Base-by-base conservation (phyloP, 176 grass and related monocot genomes). In the Triticum dicoccoides region DNA sequence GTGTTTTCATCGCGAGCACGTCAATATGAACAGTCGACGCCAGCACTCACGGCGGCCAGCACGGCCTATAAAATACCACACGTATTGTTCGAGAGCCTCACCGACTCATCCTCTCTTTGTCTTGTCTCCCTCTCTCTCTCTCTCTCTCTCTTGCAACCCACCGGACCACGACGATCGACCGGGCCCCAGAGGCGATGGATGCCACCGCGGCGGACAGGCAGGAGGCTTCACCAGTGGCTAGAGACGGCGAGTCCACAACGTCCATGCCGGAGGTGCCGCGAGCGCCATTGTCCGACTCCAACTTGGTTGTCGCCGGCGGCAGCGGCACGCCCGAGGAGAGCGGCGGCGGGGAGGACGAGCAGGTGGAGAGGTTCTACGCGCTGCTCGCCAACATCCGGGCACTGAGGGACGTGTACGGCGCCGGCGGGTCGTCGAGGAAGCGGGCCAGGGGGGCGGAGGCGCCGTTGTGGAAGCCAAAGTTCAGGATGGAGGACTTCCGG, bases 291-390 rank as follows among this genome's bases (percentile, higher is more conserved):
- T 45, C 82, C 35, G 37, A 21, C 4, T 45, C 82, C 35, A 21
- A 21, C 4, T 4, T 6, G 59, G 9, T 15, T 4, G 35, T 13
- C 39, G 44, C 7, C 6, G 27, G 10, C 44, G 69, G 54, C 41
- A 24, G 68, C 10, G 41, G 69, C 25, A 32, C 23, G 8, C 32
- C 34, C 4, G 62, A 6, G 73, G 44, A 76, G 8, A 56, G 41
- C 39, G 73, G 15, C 45, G 65, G 21, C 20, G 59, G 33, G 7
- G 89, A 89, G 21, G 83, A 84, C 68, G 81, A 87, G 80, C 76
- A 87, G 81, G 68, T 91, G 61, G 80, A 87, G 85, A 35, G 37
- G 80, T 91, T 91, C 89, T 91, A 84, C 85, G 76, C 85, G 75
- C 81, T 91, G 66, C 44, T 91, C 14, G 80, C 74, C 11, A 91